Base-by-base conservation (phyloP, 805 yeast genomes). In the Ogataea philodendri region DNA sequence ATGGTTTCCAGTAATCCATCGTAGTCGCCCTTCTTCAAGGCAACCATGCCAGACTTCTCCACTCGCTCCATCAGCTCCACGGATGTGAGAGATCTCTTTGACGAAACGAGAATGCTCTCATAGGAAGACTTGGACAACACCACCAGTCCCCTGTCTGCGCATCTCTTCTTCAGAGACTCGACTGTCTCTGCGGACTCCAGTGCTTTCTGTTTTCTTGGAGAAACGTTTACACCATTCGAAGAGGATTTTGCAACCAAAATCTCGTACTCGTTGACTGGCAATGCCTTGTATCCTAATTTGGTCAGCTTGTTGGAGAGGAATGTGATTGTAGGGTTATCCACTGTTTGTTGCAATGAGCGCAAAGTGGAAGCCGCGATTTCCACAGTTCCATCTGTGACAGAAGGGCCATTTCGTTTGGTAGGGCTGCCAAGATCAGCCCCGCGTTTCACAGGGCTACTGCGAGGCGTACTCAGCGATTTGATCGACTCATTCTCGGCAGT, bases 321-420 rank as follows among this genome's bases (percentile, higher is more conserved):
- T 5, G 52, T 57, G 9, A 62, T 18, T 6, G 63, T 35, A 5
- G 67, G 64, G 3, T 35, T 38, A 8, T 49, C 52, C 25, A 34
- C 36, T 4, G 35, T 33, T n/a, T 32, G 32, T 23, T 38, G 43
- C 39, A 49, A 24, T 4, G 48, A 10, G 5, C 59, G 55, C 25
- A 56, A 51, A 22, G 67, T 23, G 22, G 36, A 26, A 2, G 51
- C 30, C 0, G 67, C 52, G 9, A 72, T 52, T 14, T 69, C 55
- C 10, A 60, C 54, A 21, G 65, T 51, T 1, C 67, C 72, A 18
- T 57, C 43, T 6, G 55, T 60, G 0, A 70, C 68, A 27, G 25
- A 40, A 4, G 36, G 22, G 4, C 32, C 30, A 11, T 7, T 5
- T 8, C 30, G 24, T 15, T 28, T 35, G 7, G 26, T 23, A 15